Conservation (phyloP, 805 yeast genomes). For the Kodamaea kakaduensis region DNA sequence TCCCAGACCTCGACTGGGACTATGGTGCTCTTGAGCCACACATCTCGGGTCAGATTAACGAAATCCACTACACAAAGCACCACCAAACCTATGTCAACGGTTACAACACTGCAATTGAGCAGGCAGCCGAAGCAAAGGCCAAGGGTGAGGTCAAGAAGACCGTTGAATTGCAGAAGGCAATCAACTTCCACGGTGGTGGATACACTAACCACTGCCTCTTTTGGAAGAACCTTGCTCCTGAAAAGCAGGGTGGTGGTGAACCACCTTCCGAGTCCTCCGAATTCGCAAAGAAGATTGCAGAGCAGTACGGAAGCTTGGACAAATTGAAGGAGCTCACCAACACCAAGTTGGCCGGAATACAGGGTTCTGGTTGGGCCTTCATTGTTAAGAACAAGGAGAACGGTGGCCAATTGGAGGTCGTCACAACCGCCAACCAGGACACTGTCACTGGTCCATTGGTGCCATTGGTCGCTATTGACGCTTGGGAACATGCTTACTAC, state of each 20-base stretch:
- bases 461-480: conserved; percentile 86
- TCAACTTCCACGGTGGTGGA: conserved; percentile 94
- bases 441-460: conserved; percentile 66
- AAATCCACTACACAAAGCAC: conserved; percentile 83
- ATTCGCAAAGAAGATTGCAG: conserved; percentile 53
- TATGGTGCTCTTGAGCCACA: conserved; percentile 82
- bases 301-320: conserved; percentile 72
- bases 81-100: conserved; percentile 90
- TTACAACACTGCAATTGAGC: conserved; percentile 73
- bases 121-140: conserved; percentile 60
- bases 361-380: conserved; percentile 97
- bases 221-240: conserved; percentile 86
- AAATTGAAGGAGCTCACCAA: conserved; percentile 61
- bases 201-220: conserved; percentile 79
- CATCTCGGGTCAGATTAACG: conserved; percentile 84
- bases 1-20: conserved; percentile 82
- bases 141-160: conserved; percentile 57
- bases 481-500: conserved; percentile 97
- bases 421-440: conserved; percentile 83
- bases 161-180: conserved; percentile 62
- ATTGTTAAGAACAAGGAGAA: conserved; percentile 74
- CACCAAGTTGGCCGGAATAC: conserved; percentile 67
- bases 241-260: conserved; percentile 71
- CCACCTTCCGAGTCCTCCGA: conserved; percentile 50
- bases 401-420: conserved; percentile 67